Percentiles rank a stretch among this genome's conserved stretches.
These are phyloP conservation scores for Achlya hypogyna DNA, from an alignment of 352 stramenopile genomes.

Conservation along the genomic window DNA sequence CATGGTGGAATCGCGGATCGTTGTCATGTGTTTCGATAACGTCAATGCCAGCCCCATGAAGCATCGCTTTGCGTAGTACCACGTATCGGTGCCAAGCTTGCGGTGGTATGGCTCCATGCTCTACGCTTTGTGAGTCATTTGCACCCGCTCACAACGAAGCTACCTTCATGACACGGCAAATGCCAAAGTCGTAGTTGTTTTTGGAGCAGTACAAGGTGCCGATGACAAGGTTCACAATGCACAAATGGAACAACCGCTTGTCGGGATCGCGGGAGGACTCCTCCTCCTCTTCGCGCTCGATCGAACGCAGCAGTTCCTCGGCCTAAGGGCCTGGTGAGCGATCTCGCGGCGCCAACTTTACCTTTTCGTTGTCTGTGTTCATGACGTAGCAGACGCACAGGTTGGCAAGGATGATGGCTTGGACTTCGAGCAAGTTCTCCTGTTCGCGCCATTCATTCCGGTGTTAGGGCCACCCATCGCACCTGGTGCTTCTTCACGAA, in stretches of 20 bases:
- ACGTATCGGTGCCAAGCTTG: slow-evolving; percentile 92
- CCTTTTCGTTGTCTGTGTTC: slow-evolving; percentile 94
- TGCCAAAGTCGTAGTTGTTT: slow-evolving; percentile 96
- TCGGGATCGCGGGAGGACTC: slow-evolving; percentile 81
- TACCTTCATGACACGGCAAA: slow-evolving; percentile 87
- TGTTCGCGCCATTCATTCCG: slow-evolving; percentile 19
- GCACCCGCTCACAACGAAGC: not conserved
- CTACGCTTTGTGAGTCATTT: not conserved
- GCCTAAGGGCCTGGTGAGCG: slow-evolving; percentile 28
- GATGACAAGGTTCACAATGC: slow-evolving; percentile 97
- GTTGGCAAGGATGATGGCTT: slow-evolving; percentile 95
- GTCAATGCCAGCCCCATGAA: slow-evolving; percentile 91
- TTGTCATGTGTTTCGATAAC: slow-evolving; percentile 93
- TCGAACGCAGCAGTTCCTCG: slow-evolving; percentile 91
- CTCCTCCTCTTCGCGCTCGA: slow-evolving; percentile 93
- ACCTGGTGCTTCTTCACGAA: slow-evolving; percentile 89
- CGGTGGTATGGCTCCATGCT: slow-evolving; percentile 94
- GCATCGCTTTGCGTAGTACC: slow-evolving; percentile 94
- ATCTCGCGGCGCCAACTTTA: not conserved
- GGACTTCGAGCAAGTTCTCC: slow-evolving; percentile 88
- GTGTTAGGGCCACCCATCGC: not conserved
- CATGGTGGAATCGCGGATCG: slow-evolving; percentile 90
- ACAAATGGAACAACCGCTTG: slow-evolving; percentile 90
- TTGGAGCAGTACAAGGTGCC: slow-evolving; percentile 97
- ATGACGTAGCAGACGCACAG: slow-evolving; percentile 97